Conservation (phyloP, 23 red algal species). For the Cyanidiococcus yangmingshanensis region DNA sequence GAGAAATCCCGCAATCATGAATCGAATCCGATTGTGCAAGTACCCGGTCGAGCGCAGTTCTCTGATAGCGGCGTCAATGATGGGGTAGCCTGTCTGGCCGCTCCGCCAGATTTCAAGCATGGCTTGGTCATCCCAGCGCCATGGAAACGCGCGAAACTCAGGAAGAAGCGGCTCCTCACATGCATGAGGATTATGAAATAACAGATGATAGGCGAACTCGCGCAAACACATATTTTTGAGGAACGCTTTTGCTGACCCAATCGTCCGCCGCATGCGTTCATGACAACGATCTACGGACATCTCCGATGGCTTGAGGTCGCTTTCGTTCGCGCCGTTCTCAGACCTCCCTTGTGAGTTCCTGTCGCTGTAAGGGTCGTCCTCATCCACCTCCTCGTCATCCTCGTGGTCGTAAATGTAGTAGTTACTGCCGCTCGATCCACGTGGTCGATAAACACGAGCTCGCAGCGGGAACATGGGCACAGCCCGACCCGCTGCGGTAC, state of each 20-base stretch:
- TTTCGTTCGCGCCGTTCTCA: background rate
- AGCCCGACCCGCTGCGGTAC: background rate
- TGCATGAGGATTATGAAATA: constrained; percentile 49
- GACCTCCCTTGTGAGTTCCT: background rate
- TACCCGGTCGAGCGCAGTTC: constrained; percentile 65
- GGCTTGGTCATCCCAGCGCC: constrained; percentile 45
- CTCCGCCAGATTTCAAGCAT: constrained; percentile 30
- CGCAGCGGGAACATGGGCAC: constrained; percentile 3
- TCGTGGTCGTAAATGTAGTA: constrained; percentile 2
- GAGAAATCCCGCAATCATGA: constrained; percentile 74
- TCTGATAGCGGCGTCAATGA: constrained; percentile 91
- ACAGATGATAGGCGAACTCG: constrained; percentile 91
- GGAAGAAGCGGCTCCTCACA: constrained; percentile 59
- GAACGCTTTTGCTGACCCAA: constrained; percentile 51
- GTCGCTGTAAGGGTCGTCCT: background rate
- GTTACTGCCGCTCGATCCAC: background rate
- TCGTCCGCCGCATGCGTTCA: background rate
- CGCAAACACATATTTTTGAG: constrained; percentile 89
- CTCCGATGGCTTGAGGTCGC: background rate
- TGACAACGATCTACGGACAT: background rate
- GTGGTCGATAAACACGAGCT: background rate
- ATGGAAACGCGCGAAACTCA: constrained; percentile 79
- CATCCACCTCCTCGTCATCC: background rate
- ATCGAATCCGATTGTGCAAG: constrained; percentile 84
- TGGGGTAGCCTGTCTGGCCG: constrained; percentile 85